These are phyloP conservation scores for Ampelocalamus luodianensis DNA, from an alignment of 176 grass and related monocot species.

Conservation along the genomic window DNA sequence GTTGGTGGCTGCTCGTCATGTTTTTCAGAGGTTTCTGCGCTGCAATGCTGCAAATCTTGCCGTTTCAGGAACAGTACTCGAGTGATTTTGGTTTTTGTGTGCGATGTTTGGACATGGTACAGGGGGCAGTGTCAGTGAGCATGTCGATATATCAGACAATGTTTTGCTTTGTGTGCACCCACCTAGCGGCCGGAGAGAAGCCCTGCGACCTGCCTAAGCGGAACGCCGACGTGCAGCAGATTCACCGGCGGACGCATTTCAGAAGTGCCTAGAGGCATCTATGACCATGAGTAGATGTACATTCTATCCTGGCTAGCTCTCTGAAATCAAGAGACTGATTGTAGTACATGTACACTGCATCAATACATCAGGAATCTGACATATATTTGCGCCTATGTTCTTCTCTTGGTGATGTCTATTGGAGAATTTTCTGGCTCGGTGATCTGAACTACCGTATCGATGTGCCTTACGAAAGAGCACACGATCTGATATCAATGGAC, in stretches of 20 bases:
- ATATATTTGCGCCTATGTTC: neutral
- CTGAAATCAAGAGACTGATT: no score
- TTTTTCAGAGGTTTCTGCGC: no score
- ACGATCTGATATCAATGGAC: slow-evolving; percentile 54
- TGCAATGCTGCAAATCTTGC: neutral
- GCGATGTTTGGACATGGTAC: slow-evolving; percentile 19
- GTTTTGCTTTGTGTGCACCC: slow-evolving; percentile 91
- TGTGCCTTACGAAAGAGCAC: slow-evolving; percentile 65
- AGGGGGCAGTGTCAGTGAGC: slow-evolving; percentile 89
- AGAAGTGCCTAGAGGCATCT: slow-evolving; percentile 62
- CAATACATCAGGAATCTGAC: neutral
- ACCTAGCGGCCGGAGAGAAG: slow-evolving; percentile 83
- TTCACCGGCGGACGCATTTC: slow-evolving; percentile 70
- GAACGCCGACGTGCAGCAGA: slow-evolving; percentile 83
- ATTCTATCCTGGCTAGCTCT: no score
- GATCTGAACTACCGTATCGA: slow-evolving; percentile 95
- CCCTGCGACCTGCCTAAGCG: slow-evolving; percentile 62
- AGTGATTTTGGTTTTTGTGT: neutral
- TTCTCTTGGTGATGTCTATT: slow-evolving; percentile 4
- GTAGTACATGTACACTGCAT: neutral
- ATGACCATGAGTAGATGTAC: slow-evolving; percentile 70
- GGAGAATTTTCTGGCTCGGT: slow-evolving; percentile 93
- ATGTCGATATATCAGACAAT: slow-evolving; percentile 95
- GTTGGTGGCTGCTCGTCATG: neutral
- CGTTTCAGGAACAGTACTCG: neutral